Conservation (phyloP, 2,329 filamentous ascomycete genomes). For the Cladophialophora psammophila region DNA sequence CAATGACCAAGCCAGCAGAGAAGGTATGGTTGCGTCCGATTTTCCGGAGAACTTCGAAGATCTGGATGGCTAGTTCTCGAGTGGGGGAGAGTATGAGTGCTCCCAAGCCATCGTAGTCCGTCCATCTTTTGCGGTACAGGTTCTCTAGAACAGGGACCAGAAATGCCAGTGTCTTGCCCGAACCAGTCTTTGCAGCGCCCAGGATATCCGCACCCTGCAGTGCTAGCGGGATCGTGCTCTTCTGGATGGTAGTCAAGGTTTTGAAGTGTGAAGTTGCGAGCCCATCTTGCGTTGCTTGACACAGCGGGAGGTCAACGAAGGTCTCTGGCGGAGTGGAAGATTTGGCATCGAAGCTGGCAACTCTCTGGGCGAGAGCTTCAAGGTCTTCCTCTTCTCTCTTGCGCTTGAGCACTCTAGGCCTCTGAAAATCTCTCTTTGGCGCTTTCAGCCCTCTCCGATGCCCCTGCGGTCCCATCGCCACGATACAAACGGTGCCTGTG, state of each 20-base stretch:
- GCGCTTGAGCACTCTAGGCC: conserved; percentile 50
- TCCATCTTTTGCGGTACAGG: conserved; percentile 86
- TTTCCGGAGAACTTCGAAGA: conserved; percentile 91
- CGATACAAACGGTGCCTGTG: neutral
- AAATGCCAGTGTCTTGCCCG: conserved; percentile 94
- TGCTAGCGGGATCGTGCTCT: conserved; percentile 84
- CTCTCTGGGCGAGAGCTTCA: conserved; percentile 50
- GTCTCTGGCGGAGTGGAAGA: conserved; percentile 62
- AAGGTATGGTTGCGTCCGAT: conserved; percentile 88
- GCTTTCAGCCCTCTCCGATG: conserved; percentile 19
- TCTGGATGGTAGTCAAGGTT: conserved; percentile 88
- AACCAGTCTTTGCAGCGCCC: conserved; percentile 93
- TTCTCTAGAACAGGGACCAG: conserved; percentile 91
- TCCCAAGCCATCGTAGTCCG: conserved; percentile 87
- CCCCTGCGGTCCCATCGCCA: conserved; percentile 29
- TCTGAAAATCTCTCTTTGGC: conserved; percentile 21
- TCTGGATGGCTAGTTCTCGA: conserved; percentile 93
- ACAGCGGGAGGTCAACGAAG: conserved; percentile 87
- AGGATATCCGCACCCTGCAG: conserved; percentile 88
- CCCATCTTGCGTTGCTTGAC: conserved; percentile 77
- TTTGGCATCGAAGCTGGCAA: conserved; percentile 52
- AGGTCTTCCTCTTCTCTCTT: conserved; percentile 57
- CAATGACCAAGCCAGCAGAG: conserved; percentile 91
- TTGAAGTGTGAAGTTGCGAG: conserved; percentile 89
- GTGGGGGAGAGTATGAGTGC: conserved; percentile 94